These are phyloP conservation scores for Linum tenue DNA, from an alignment of 345 rosid genomes.

Conservation along the genomic window DNA sequence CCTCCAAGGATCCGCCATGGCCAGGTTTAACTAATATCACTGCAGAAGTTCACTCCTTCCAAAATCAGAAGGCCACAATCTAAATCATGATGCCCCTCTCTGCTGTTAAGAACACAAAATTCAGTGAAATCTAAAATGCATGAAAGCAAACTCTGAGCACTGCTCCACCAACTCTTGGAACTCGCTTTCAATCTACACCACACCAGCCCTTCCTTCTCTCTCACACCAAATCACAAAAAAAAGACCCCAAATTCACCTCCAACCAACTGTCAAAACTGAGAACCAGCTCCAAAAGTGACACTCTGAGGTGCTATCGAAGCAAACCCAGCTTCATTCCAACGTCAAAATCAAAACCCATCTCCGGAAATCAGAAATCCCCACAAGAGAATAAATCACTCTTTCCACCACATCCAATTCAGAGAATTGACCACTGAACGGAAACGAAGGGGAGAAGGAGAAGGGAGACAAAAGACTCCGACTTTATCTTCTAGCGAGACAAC, in stretches of 20 bases:
- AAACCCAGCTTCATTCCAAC: not conserved
- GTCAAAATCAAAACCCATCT: constrained; percentile 10
- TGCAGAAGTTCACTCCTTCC: constrained; percentile 10
- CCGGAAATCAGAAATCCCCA: not conserved
- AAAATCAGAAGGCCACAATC: constrained; percentile 19
- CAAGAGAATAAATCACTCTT: no score
- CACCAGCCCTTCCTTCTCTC: not conserved
- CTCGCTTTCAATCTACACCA: not conserved
- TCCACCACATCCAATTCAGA: not conserved
- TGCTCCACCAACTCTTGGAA: not conserved
- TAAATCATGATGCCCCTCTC: constrained; percentile 5
- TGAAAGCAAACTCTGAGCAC: not conserved
- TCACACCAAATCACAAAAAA: not conserved
- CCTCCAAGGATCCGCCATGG: constrained; percentile 15
- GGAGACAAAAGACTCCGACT: constrained; percentile 9
- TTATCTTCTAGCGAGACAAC: not conserved
- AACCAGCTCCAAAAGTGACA: not conserved
- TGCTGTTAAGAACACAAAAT: no score
- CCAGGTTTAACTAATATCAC: constrained; percentile 14
- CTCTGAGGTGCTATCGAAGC: not conserved
- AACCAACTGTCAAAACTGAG: not conserved
- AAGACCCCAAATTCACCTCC: not conserved
- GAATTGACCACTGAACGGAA: not conserved
- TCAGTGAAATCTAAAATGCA: constrained; percentile 9
- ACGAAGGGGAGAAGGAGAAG: constrained; percentile 12